Evolutionary conservation across 352 stramenopile genomes (phyloP).

Genomic region (Pythium myriotylum): DNA sequence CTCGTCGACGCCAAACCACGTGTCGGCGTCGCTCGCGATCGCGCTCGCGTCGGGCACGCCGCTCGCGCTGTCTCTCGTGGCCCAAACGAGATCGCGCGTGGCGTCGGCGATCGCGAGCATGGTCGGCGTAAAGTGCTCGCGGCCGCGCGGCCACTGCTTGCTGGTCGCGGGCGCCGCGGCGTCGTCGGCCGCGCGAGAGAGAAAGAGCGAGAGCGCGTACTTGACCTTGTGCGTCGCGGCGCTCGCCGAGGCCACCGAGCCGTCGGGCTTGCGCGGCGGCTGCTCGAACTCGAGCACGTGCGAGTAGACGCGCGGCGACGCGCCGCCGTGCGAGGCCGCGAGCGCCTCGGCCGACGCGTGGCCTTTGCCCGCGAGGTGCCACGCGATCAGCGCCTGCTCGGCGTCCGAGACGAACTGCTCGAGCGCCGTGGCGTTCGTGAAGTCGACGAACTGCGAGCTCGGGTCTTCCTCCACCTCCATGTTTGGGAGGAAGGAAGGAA

Average conservation of each 20-base stretch:
- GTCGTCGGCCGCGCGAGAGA: constrained; percentile 5
- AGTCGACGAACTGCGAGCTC: constrained; percentile 86
- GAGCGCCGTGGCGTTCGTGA: constrained; percentile 79
- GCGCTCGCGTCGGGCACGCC: constrained; percentile 3
- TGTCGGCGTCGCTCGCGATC: constrained; percentile 46
- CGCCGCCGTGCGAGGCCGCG: constrained; percentile 15
- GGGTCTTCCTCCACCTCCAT: constrained; percentile 83
- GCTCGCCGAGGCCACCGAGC: constrained; percentile 14
- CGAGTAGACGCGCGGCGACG: constrained; percentile 11
- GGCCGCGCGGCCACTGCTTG: constrained; percentile 57
- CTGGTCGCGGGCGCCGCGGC: background rate
- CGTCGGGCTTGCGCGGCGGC: constrained; percentile 21
- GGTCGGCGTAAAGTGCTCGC: constrained; percentile 81
- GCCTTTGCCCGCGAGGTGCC: constrained; percentile 68
- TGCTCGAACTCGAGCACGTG: constrained; percentile 32
- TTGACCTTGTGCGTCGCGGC: constrained; percentile 35
- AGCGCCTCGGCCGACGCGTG: constrained; percentile 52
- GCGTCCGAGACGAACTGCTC: constrained; percentile 81
- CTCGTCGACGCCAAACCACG: constrained; percentile 76
- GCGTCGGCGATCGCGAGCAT: constrained; percentile 71
- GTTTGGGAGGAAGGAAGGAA: too few species aligned
- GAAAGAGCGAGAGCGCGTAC: constrained; percentile 61
- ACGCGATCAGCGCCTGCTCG: constrained; percentile 73
- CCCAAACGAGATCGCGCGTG: constrained; percentile 47
- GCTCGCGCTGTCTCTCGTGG: background rate